Base-by-base conservation (phyloP, 768 basidiomycete species). In the Lactarius tabidus region DNA sequence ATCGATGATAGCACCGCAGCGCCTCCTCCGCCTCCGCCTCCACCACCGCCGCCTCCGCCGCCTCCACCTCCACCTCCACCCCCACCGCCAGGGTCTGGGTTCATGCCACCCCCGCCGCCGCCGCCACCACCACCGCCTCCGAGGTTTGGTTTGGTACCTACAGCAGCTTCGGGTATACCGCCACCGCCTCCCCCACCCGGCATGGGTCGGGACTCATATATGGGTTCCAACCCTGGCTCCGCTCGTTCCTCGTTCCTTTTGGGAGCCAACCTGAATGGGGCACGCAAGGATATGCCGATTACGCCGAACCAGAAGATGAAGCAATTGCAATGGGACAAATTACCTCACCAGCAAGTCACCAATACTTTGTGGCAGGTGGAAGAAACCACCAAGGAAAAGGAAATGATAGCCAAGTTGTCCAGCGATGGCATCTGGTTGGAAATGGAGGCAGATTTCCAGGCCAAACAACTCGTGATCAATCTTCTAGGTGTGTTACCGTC, bases 401-500 rank as follows among this genome's bases (percentile, higher is more conserved):
- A 91, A 69, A 92, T 94, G 82, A 76, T 94, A 51, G 82, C 86
- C 74, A 91, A 91, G 75, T 77, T 99, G 55, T 88, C 90, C 71
- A 76, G 79, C 58, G 91, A 94, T 71, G 93, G 95, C 52, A 86
- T 99, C 17, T 98, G 95, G 90, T 83, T 82, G 72, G 89, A 95
- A 77, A 98, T 99, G 91, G 95, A 98, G 75, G 90, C 96, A 72
- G 95, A 95, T 74, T 99, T 99, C 80, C 93, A 95, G 73, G 95
- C 95, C 20, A 95, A 95, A 76, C 93, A 97, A 74, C 80, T 95
- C 56, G 94, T 96, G 63, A 90, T 91, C 65, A 93, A 93, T 72
- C 78, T 95, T 14, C 85, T 97, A 80, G 90, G 93, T 93, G 73
- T 66, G 80, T 70, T 29, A 48, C 31, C 10, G 61, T 43, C 51